Conservation (phyloP, 257 asterid genomes). For the Capsicum rhomboideum region DNA sequence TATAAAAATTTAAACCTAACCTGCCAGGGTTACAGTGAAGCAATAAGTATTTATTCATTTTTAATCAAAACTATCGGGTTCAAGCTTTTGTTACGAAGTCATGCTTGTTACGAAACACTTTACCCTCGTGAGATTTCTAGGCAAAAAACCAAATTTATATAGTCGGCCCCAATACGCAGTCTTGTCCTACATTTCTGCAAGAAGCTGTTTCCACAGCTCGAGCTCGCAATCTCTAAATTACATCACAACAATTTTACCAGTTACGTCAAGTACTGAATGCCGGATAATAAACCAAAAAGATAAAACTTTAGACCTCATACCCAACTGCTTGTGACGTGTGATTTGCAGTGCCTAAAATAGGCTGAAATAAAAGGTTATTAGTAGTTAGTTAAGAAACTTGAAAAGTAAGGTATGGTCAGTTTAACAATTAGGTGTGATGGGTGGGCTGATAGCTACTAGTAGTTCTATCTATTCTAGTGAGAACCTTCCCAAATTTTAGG, state of each 20-base stretch:
- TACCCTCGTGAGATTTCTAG: neutral
- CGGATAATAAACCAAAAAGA: neutral
- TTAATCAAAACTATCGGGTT: neutral
- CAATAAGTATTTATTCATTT: neutral
- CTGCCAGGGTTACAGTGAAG: neutral
- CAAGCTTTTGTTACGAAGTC: neutral
- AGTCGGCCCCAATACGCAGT: no score
- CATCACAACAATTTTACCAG: neutral
- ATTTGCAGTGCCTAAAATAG: constrained; percentile 14
- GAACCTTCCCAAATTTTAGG: neutral
- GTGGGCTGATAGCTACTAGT: constrained; percentile 24
- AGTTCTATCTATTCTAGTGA: neutral
- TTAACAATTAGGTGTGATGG: constrained; percentile 39
- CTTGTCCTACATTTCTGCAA: no score
- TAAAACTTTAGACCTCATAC: neutral
- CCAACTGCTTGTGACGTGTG: constrained; percentile 21
- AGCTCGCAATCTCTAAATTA: neutral
- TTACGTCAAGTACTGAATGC: neutral
- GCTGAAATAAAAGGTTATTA: neutral
- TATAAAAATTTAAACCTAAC: neutral
- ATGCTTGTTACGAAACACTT: neutral
- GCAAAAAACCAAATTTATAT: no score
- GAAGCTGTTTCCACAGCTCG: neutral
- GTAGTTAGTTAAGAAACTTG: constrained; percentile 30
- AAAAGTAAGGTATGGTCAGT: constrained; percentile 14